A percentile compares a stretch with the other conserved stretches of the same genome.
phyloP scores from a whole-genome alignment of 106 monocot species.

The Triglochin maritima region DNA sequence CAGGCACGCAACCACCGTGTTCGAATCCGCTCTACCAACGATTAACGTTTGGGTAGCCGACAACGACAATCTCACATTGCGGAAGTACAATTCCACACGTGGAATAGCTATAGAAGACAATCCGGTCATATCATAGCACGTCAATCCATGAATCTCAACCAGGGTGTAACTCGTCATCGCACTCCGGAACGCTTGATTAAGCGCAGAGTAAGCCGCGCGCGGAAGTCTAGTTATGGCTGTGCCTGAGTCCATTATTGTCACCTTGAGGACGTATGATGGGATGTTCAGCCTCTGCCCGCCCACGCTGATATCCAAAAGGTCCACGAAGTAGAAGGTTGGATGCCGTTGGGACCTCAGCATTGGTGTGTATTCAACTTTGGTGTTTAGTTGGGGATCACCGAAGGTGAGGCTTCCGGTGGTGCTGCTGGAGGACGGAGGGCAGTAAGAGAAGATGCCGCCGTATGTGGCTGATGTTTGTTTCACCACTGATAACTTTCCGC shows the following conservation, averaged over 20 bases:
- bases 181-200: conserved; percentile 11
- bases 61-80: not conserved
- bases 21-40: no score
- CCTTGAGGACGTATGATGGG: conserved; percentile 5
- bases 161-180: conserved; percentile 9
- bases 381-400: not conserved
- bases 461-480: conserved; percentile 1
- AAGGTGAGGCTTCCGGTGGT: conserved; percentile 10
- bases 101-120: not conserved
- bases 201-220: conserved; percentile 2
- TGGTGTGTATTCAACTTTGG: conserved; percentile 8
- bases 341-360: not conserved
- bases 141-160: not conserved
- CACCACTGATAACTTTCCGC: conserved; percentile 8
- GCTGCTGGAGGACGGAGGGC: conserved; percentile 10
- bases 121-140: conserved; percentile 9
- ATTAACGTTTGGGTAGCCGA: not conserved
- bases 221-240: conserved; percentile 19
- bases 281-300: conserved; percentile 3
- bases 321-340: conserved; percentile 10
- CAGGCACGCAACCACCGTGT: not conserved
- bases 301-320: conserved; percentile 16
- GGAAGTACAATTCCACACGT: not conserved
- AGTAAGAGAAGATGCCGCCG: conserved; percentile 18
- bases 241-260: conserved; percentile 21